A percentile compares a stretch with the other conserved stretches of the same genome.
These are phyloP conservation scores for Tylopilus balloui DNA, from an alignment of 768 basidiomycete genomes.

Conservation along the genomic window DNA sequence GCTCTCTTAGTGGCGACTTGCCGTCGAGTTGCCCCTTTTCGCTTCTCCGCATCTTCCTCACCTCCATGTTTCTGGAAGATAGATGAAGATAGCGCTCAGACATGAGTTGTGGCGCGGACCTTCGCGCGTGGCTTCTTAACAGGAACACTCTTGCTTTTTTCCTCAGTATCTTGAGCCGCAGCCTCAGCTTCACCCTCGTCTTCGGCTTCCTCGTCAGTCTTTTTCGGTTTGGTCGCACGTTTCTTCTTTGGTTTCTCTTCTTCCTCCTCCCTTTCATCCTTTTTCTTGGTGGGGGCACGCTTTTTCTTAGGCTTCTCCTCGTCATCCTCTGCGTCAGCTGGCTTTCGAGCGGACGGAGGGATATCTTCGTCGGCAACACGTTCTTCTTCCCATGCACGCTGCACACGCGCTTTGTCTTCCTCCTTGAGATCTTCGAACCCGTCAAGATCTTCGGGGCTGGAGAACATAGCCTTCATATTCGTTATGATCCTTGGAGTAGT, in stretches of 20 bases:
- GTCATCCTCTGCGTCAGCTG: slow-evolving; percentile 44
- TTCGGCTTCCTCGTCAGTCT: slow-evolving; percentile 31
- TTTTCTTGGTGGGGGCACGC: slow-evolving; percentile 37
- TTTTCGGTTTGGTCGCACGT: slow-evolving; percentile 31
- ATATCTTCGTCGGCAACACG: slow-evolving; percentile 82
- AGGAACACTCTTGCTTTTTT: slow-evolving; percentile 31
- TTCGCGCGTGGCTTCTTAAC: slow-evolving; percentile 36
- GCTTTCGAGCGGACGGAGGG: slow-evolving; percentile 65
- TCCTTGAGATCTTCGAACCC: slow-evolving; percentile 71
- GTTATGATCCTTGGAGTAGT: slow-evolving; percentile 60
- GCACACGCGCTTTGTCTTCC: slow-evolving; percentile 68
- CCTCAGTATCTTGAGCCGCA: slow-evolving; percentile 25
- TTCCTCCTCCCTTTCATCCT: slow-evolving; percentile 33
- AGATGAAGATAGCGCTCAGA: slow-evolving; percentile 13
- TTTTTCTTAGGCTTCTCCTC: slow-evolving; percentile 55
- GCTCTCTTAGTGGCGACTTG: slow-evolving; percentile 46
- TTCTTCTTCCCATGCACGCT: slow-evolving; percentile 70
- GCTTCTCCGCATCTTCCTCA: slow-evolving; percentile 38
- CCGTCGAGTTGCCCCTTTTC: slow-evolving; percentile 46
- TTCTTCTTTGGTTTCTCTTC: slow-evolving; percentile 37
- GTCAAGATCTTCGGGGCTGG: slow-evolving; percentile 66
- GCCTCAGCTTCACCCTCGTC: slow-evolving; percentile 35
- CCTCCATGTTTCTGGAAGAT: slow-evolving; percentile 27
- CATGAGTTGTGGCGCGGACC: slow-evolving; percentile 22
- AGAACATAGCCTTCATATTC: slow-evolving; percentile 65